Base-by-base conservation (phyloP, 345 rosid species). In the Hypericum androsaemum region DNA sequence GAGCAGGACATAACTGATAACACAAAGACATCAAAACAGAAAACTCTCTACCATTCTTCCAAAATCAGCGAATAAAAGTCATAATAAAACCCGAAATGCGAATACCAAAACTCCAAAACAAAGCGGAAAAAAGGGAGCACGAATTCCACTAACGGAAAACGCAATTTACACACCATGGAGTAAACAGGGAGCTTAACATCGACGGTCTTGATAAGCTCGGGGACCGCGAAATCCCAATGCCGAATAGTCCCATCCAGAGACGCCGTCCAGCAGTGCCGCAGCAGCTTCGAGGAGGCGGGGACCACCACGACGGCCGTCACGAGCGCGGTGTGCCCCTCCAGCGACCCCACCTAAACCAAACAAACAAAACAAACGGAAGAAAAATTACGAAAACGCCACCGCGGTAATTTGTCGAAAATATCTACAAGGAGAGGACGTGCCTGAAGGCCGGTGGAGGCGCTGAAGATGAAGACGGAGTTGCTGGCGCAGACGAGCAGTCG, bases 171-270 rank as follows among this genome's bases (percentile, higher is more conserved):
- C 47, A 88, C 98, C 94, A 92, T 81, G 61, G 95, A 92, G 71
- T 68, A 68, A 70, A 92, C 66, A 0, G 95, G 85, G 47, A 75
- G 52, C 44, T 65, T 73, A 28, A 79, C 61, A 56, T 85, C 73
- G 12, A 92, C 50, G 6, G 81, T 85, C 68, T 79, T 88, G 59
- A 92, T 68, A 64, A 81, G 70, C 76, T 80, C 90, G 10, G 97
- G 82, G 37, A 68, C 74, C 0, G 87, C 71, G 59, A 92, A 85
- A 66, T 92, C 97, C 97, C 98, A 92, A 67, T 83, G 73, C 7
- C 88, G 78, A 61, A 92, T 78, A 3, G 87, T 85, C 22, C 98
- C 95, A 71, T 92, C 98, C 6, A 85, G 81, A 14, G 98, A 85
- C 2, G 95, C 81, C 13, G 98, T 92, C 98, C 98, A 92, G 57